Evolutionary conservation across 768 basidiomycete species (phyloP).

Genomic region (Leucosporidium yakuticum): DNA sequence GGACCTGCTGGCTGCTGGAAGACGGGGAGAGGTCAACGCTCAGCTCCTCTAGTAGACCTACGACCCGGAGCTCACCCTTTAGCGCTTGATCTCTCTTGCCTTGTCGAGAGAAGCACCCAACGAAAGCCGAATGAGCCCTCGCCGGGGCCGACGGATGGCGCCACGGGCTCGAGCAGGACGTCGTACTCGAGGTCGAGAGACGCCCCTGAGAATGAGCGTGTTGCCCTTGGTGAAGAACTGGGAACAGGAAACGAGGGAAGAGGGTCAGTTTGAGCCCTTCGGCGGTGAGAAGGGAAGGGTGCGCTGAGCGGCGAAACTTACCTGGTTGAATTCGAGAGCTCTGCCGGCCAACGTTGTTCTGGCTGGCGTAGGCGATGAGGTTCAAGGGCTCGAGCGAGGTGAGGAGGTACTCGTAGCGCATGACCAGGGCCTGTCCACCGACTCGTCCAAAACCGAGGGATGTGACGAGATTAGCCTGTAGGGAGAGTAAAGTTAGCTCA

Average conservation of each 20-base stretch:
- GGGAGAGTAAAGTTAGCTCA: background rate
- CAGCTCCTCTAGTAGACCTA: too few species aligned
- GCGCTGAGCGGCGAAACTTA: conserved; percentile 16
- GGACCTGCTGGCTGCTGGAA: too few species aligned
- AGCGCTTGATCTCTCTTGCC: too few species aligned
- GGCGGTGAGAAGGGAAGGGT: background rate
- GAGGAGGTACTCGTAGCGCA: conserved; percentile 86
- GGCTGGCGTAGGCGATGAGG: conserved; percentile 69
- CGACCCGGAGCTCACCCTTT: too few species aligned
- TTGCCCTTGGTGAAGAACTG: conserved; percentile 30
- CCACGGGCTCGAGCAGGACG: conserved; percentile 86
- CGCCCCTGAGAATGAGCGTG: conserved; percentile 91
- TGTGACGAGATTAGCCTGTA: conserved; percentile 51
- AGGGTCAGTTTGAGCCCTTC: conserved; percentile 10
- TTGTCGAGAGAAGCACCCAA: too few species aligned
- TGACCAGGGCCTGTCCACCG: conserved; percentile 78
- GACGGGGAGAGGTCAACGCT: too few species aligned
- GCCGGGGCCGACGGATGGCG: conserved; percentile 75
- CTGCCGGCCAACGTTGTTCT: conserved; percentile 63
- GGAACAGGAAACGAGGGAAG: conserved; percentile 5
- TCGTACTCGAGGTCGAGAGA: conserved; percentile 77
- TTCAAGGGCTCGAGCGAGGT: conserved; percentile 70
- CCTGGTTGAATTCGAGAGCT: conserved; percentile 49
- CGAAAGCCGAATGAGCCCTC: conserved; percentile 74
- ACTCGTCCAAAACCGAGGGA: conserved; percentile 99